Conservation (phyloP, 257 asterid species). For the Salvia splendens region DNA sequence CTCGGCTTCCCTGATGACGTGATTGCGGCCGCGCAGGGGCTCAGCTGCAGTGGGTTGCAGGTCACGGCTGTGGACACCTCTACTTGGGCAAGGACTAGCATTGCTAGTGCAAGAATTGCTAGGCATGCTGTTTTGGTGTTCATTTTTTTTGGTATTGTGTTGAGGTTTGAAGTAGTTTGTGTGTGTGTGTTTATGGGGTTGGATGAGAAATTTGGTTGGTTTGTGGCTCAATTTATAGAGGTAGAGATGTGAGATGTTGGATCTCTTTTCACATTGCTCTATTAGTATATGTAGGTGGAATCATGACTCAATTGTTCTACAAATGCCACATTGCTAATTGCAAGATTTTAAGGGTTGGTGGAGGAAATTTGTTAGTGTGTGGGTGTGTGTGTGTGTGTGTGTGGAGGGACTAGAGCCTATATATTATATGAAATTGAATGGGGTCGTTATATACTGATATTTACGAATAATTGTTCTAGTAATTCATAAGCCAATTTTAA, state of each 20-base stretch:
- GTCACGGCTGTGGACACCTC: constrained; percentile 47
- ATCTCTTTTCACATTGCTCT: constrained; percentile 22
- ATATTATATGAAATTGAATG: too few relatives aligned
- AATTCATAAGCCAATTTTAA: too few relatives aligned
- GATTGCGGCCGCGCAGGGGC: constrained; percentile 74
- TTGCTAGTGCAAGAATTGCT: constrained; percentile 37
- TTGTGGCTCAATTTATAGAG: constrained; percentile 40
- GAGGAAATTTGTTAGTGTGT: neutral
- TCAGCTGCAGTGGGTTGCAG: constrained; percentile 76
- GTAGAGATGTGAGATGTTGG: neutral
- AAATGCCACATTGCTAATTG: constrained; percentile 23
- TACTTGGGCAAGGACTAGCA: constrained; percentile 41
- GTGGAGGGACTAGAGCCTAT: too few relatives aligned
- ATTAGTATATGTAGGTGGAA: constrained; percentile 29
- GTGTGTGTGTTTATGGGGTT: neutral
- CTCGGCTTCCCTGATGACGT: constrained; percentile 56
- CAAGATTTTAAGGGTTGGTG: constrained; percentile 1
- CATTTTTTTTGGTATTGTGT: constrained; percentile 10
- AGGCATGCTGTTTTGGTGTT: constrained; percentile 36
- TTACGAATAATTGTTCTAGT: too few relatives aligned
- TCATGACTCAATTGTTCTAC: constrained; percentile 34
- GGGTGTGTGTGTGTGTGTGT: too few relatives aligned
- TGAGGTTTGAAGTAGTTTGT: too few relatives aligned
- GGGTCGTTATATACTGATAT: too few relatives aligned
- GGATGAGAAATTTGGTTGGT: constrained; percentile 12